Base-by-base conservation (phyloP, 768 basidiomycete species). In the Pulveroboletus sp. region DNA sequence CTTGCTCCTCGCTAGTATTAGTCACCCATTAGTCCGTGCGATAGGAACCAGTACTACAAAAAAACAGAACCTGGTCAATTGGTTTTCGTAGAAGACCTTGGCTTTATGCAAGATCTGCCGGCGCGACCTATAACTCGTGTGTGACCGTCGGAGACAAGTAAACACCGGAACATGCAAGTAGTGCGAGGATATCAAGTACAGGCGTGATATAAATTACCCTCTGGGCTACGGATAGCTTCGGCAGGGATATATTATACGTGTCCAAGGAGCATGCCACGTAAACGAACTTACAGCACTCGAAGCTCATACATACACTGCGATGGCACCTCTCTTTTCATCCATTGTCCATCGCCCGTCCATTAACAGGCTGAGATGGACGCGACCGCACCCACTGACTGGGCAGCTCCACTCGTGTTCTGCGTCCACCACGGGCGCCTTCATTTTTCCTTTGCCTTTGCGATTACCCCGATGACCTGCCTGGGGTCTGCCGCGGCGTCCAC, bases 321-420 rank as follows among this genome's bases (percentile, higher is more conserved):
- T 62, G 11, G 67, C 69, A 20, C 73, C 72, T 43, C 63, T 59
- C 35, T 72, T 71, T 42, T 73, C 74, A 54, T 85, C 83, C 59
- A 76, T 78, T 32, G 67, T 71, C 85, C 86, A 90, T 47, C 68
- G 70, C 3, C 82, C 84, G 35, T 73, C 74, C 11, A 84, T 58
- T 51, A 77, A 73, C 29, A 84, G 73, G 53, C 84, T 87, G 11
- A 70, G 66, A 62, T 87, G 85, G 31, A 70, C 55, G 13, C 63
- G 64, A 10, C 68, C 75, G 58, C 87, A 90, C 2, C 73, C 74
- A 3, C 71, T 55, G 2, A 88, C 82, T 0, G 87, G 87, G 59
- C 87, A 90, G 14, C 38, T 55, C 84, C 84, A 90, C 58, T 78
- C 72, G 56, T 76, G 72, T 57, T 72, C 71, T 25, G 68, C 80